phyloP scores from a whole-genome alignment of 2,329 filamentous ascomycete species.

The Colletotrichum sp. region DNA sequence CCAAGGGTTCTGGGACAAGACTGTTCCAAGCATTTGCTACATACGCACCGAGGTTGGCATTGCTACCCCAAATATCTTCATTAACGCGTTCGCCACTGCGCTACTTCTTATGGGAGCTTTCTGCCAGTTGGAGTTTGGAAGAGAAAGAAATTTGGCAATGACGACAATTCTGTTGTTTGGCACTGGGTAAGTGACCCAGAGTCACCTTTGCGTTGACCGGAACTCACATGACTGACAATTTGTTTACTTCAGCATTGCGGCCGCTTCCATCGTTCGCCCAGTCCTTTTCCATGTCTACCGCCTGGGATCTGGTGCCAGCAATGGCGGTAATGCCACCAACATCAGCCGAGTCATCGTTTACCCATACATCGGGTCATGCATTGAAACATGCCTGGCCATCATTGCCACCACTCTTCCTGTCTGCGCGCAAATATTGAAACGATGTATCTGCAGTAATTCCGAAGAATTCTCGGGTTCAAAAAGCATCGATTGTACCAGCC shows the following conservation, averaged over 20 bases:
- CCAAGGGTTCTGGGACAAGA: background rate
- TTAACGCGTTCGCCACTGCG: background rate
- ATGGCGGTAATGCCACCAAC: background rate
- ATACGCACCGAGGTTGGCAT: background rate
- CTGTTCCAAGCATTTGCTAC: background rate
- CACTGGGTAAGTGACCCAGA: background rate
- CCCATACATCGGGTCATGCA: background rate
- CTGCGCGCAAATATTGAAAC: background rate
- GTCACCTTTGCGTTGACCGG: too few species aligned
- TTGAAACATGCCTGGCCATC: background rate
- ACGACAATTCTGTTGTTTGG: background rate
- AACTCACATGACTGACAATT: too few species aligned
- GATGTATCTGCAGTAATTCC: fast-evolving
- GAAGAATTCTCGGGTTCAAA: background rate
- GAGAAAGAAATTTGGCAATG: background rate
- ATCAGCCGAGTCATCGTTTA: background rate
- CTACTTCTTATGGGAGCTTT: background rate
- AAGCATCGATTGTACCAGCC: background rate
- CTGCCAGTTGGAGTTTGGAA: background rate
- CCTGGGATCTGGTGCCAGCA: background rate
- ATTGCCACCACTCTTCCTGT: background rate
- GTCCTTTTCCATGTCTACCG: background rate
- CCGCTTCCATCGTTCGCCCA: background rate
- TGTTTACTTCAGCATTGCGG: background rate
- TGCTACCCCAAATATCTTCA: background rate